A percentile compares a stretch with the other conserved stretches of the same genome.
phyloP scores from a whole-genome alignment of 2,329 filamentous ascomycete species.

The Clonostachys solani region DNA sequence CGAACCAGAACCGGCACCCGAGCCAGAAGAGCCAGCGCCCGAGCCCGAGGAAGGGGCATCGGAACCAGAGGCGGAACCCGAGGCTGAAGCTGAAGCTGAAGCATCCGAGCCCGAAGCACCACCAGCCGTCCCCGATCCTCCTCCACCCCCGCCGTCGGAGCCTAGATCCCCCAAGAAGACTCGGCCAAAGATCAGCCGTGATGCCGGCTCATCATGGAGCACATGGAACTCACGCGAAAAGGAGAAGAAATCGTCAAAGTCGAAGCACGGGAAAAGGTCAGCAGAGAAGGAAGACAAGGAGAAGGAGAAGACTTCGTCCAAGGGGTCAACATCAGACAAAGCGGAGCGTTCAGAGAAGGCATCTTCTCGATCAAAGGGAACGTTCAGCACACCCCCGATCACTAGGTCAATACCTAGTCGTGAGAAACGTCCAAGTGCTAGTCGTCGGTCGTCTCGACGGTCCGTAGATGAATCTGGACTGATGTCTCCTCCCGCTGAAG shows the following conservation, averaged over 20 bases:
- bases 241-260: constrained; percentile 45
- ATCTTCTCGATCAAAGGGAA: constrained; percentile 49
- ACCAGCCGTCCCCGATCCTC: constrained; percentile 41
- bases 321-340: constrained; percentile 72
- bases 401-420: constrained; percentile 67
- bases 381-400: constrained; percentile 65
- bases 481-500: constrained; percentile 69
- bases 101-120: constrained; percentile 32
- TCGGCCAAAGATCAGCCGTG: constrained; percentile 70
- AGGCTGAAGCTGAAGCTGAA: constrained; percentile 17
- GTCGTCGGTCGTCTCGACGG: constrained; percentile 59
- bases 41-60: constrained; percentile 37
- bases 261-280: constrained; percentile 31
- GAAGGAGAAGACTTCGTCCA: constrained; percentile 62
- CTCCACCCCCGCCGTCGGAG: constrained; percentile 47
- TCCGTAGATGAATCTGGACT: constrained; percentile 65
- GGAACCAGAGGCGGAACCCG: constrained; percentile 28
- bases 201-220: constrained; percentile 67
- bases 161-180: constrained; percentile 66
- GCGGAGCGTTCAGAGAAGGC: constrained; percentile 43
- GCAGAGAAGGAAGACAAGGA: constrained; percentile 64
- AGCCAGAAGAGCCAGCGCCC: constrained; percentile 16
- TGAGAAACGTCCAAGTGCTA: constrained; percentile 53
- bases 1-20: constrained; percentile 10
- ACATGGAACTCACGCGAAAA: constrained; percentile 66